phyloP scores from a whole-genome alignment of 495 filamentous ascomycete species.

The Viridothelium virens region DNA sequence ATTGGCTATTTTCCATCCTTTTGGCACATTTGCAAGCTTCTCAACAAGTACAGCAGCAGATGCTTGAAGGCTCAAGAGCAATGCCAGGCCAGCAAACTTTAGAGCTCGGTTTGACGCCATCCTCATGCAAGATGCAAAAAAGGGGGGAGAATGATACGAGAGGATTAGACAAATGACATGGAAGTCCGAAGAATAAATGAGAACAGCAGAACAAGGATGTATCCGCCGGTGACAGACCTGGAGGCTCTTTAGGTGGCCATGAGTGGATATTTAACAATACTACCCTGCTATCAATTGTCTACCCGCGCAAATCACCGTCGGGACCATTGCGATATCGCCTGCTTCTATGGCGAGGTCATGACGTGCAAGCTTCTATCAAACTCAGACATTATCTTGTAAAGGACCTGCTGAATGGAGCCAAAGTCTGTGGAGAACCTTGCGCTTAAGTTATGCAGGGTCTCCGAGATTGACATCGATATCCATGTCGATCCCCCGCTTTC shows the following conservation, averaged over 20 bases:
- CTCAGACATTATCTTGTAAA: slow-evolving; percentile 1
- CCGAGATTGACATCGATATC: neutral
- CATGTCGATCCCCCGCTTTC: neutral
- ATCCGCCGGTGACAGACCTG: neutral
- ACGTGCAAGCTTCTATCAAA: neutral
- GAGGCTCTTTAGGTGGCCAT: neutral
- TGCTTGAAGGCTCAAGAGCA: neutral
- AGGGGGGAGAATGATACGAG: neutral
- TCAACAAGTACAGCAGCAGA: neutral
- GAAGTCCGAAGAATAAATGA: neutral
- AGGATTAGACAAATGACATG: neutral
- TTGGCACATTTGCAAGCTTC: slow-evolving; percentile 24
- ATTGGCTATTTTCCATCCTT: slow-evolving; percentile 41
- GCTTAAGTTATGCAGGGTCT: neutral
- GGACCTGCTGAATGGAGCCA: slow-evolving; percentile 6
- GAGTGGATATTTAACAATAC: neutral
- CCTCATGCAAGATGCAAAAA: neutral
- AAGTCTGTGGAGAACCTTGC: neutral
- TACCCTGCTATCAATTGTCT: neutral
- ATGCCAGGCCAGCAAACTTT: neutral
- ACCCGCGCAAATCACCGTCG: neutral
- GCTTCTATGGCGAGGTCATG: neutral
- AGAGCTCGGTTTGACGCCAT: neutral
- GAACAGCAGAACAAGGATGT: neutral
- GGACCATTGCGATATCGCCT: neutral